Conservation (phyloP, 2,329 filamentous ascomycete species). For the Pezicula radicicola region DNA sequence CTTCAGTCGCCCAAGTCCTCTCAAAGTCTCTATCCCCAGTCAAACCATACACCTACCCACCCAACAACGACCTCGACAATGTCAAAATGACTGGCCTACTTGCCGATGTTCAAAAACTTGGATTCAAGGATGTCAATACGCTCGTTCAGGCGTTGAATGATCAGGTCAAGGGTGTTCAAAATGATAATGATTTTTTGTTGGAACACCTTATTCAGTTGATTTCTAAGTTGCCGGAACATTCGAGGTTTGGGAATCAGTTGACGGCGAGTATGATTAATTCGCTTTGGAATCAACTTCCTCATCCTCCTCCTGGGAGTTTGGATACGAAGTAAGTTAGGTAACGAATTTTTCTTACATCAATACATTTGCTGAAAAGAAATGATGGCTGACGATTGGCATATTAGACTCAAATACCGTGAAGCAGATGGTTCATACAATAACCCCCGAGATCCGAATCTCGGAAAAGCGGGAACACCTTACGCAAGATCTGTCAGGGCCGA, state of each 20-base stretch:
- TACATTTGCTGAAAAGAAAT: no score
- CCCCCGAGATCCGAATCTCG: constrained; percentile 60
- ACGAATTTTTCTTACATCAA: no score
- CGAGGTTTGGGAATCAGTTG: constrained; percentile 34
- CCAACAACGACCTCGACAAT: constrained; percentile 21
- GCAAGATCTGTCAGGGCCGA: constrained; percentile 61
- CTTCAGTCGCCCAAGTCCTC: constrained; percentile 35
- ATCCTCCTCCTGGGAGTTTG: constrained; percentile 66
- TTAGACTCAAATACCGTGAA: constrained; percentile 51
- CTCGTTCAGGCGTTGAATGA: constrained; percentile 57
- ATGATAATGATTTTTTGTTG: constrained; percentile 79
- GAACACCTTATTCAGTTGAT: constrained; percentile 57
- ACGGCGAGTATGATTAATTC: constrained; percentile 66
- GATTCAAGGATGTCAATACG: constrained; percentile 50
- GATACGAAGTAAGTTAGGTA: constrained; percentile 47
- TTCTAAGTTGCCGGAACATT: constrained; percentile 23
- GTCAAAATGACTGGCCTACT: constrained; percentile 31
- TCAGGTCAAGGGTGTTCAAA: constrained; percentile 61
- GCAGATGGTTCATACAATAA: constrained; percentile 72
- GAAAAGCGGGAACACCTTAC: constrained; percentile 65
- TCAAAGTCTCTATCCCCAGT: constrained; percentile 37
- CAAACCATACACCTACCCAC: constrained; percentile 32
- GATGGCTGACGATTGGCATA: no score
- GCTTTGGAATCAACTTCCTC: constrained; percentile 70
- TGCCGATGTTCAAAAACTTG: constrained; percentile 43